These are phyloP conservation scores for Pseudogymnoascus sp. DNA, from an alignment of 2,329 filamentous ascomycete genomes.

Conservation along the genomic window DNA sequence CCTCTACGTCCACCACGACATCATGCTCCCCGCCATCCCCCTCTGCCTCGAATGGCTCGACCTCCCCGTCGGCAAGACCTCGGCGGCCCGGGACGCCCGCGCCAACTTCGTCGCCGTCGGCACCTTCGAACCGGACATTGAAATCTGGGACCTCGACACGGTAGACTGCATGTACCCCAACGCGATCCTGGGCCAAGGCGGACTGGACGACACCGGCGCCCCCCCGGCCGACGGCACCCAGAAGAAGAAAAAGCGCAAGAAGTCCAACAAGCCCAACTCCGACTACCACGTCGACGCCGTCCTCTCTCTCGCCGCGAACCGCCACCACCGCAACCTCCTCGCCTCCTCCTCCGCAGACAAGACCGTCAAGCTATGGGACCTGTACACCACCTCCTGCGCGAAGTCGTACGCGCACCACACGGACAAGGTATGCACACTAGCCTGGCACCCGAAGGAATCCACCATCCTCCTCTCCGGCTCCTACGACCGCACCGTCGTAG, in stretches of 20 bases:
- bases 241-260: slow-evolving; percentile 87
- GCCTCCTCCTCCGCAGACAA: slow-evolving; percentile 94
- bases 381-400: slow-evolving; percentile 84
- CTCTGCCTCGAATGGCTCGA: slow-evolving; percentile 95
- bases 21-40: slow-evolving; percentile 96
- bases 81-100: slow-evolving; percentile 51
- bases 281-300: slow-evolving; percentile 92
- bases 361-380: slow-evolving; percentile 96
- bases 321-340: slow-evolving; percentile 86
- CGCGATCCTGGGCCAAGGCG: slow-evolving; percentile 78
- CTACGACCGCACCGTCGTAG: slow-evolving; percentile 89
- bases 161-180: slow-evolving; percentile 98
- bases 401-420: slow-evolving; percentile 95
- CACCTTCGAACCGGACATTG: slow-evolving; percentile 97
- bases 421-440: slow-evolving; percentile 93
- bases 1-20: slow-evolving; percentile 97
- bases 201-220: slow-evolving; percentile 38
- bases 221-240: slow-evolving; percentile 46
- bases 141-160: slow-evolving; percentile 94
- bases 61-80: slow-evolving; percentile 70
- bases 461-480: slow-evolving; percentile 87
- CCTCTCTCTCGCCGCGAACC: slow-evolving; percentile 82
- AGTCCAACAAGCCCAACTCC: slow-evolving; percentile 79
- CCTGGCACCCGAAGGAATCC: slow-evolving; percentile 83
- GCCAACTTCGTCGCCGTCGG: slow-evolving; percentile 94